Base-by-base conservation (phyloP, 2,329 filamentous ascomycete species). In the Coniochaeta sp. region DNA sequence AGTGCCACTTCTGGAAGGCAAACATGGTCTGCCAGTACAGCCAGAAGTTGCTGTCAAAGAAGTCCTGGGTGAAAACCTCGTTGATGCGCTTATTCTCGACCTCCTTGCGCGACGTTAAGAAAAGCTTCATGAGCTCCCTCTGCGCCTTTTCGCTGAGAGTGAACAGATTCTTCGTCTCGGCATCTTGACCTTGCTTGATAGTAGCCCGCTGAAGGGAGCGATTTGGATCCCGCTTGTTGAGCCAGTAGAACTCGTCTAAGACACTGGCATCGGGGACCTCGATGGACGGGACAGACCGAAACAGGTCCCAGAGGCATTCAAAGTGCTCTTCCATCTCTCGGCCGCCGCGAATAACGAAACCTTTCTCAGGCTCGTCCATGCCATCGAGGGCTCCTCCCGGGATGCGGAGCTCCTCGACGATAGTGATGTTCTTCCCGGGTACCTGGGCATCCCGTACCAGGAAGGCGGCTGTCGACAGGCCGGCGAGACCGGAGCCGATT, bases 41-140 rank as follows among this genome's bases (percentile, higher is more conserved):
- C 72, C 72, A 74, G 58, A 74, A 74, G 57, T 72, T 72, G 31
- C 69, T 72, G 58, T 68, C 54, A 62, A 74, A 74, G 59, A 74
- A 73, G 22, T 67, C 67, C 9, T 62, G 61, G 22, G 62, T 60
- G 40, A 70, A 65, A 56, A 69, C 60, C 38, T 71, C 68, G 58
- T 69, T 66, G 50, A 72, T 71, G 26, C 65, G 67, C 59, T 69
- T 71, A 19, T 64, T 64, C 54, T 69, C 67, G 12, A 69, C 58
- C 60, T 65, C 62, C 31, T 65, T 62, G 63, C 67, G 61, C 58
- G 67, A 47, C 58, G 64, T 9, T 64, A 75, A 69, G 12, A 76
- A 68, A 7, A 71, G 63, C 6, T 66, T 65, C 57, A 74, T 68
- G n/a, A 75, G 62, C 38, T 72, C 69, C 56, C 68, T 62, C 58